phyloP scores from a whole-genome alignment of 805 yeast species.

The Lachancea dasiensis region DNA sequence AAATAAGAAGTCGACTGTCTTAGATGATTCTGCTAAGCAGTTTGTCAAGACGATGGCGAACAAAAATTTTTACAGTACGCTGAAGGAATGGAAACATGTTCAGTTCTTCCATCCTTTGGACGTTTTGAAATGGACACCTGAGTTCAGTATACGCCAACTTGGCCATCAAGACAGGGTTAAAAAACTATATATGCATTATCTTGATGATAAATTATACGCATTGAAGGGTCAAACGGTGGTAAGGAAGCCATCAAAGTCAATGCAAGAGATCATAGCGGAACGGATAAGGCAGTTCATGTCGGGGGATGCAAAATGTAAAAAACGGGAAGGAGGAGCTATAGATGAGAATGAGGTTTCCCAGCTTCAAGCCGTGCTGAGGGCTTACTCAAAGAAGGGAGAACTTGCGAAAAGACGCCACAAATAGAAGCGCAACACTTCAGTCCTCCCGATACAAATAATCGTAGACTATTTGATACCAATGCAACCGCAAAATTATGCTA shows the following conservation, averaged over 20 bases:
- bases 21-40: constrained; percentile 40
- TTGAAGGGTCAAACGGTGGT: constrained; percentile 21
- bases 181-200: constrained; percentile 18
- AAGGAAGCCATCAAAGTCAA: constrained; percentile 8
- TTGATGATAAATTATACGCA: constrained; percentile 23
- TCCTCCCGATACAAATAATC: too few relatives aligned
- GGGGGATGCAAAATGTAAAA: background rate
- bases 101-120: constrained; percentile 26
- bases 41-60: constrained; percentile 38
- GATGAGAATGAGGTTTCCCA: constrained; percentile 7
- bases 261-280: constrained; percentile 9
- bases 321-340: background rate
- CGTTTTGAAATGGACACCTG: constrained; percentile 34
- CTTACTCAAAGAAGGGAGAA: constrained; percentile 23
- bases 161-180: constrained; percentile 13
- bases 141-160: constrained; percentile 27
- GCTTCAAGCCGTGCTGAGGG: constrained; percentile 19
- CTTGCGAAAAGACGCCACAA: background rate
- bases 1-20: constrained; percentile 13
- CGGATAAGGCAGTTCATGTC: constrained; percentile 12
- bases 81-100: constrained; percentile 17
- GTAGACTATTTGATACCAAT: too few relatives aligned
- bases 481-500: too few relatives aligned
- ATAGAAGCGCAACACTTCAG: too few relatives aligned
- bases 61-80: constrained; percentile 16